phyloP scores from a whole-genome alignment of 768 basidiomycete species.

The Agaricus sinodeliciosus region DNA sequence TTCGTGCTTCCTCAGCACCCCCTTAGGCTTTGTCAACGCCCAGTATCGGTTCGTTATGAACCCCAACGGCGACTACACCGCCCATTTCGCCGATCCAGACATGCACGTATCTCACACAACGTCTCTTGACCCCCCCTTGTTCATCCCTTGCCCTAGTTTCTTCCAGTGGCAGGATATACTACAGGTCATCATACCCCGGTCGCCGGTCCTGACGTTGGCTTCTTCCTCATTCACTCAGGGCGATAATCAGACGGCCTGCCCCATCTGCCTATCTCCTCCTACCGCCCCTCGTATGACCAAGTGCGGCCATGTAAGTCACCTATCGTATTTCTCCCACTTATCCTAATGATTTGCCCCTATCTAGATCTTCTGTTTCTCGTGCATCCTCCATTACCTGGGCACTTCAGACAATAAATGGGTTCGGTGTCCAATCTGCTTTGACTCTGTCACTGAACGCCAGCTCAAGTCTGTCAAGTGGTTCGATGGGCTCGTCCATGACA shows the following conservation, averaged over 20 bases:
- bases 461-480: slow-evolving; percentile 93
- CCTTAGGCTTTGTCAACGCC: slow-evolving; percentile 88
- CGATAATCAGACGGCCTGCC: slow-evolving; percentile 73
- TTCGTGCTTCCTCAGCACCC: slow-evolving; percentile 5
- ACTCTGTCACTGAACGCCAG: slow-evolving; percentile 84
- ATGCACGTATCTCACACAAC: slow-evolving; percentile 51
- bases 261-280: slow-evolving; percentile 91
- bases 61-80: slow-evolving; percentile 86
- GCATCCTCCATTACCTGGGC: slow-evolving; percentile 86
- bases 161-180: slow-evolving; percentile 96
- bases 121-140: slow-evolving; percentile 5
- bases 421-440: slow-evolving; percentile 94
- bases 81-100: slow-evolving; percentile 96
- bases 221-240: slow-evolving; percentile 33
- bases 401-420: slow-evolving; percentile 86
- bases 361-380: slow-evolving; percentile 92
- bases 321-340: slow-evolving; percentile 8
- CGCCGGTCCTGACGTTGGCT: slow-evolving; percentile 66
- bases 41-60: slow-evolving; percentile 96
- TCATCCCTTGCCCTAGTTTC: slow-evolving; percentile 45
- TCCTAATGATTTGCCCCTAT: slow-evolving; percentile 9
- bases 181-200: slow-evolving; percentile 88
- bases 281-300: slow-evolving; percentile 91
- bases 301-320: slow-evolving; percentile 85
- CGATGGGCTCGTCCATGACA: slow-evolving; percentile 37